Evolutionary conservation across 768 basidiomycete species (phyloP).

Genomic region (Russula sp.): DNA sequence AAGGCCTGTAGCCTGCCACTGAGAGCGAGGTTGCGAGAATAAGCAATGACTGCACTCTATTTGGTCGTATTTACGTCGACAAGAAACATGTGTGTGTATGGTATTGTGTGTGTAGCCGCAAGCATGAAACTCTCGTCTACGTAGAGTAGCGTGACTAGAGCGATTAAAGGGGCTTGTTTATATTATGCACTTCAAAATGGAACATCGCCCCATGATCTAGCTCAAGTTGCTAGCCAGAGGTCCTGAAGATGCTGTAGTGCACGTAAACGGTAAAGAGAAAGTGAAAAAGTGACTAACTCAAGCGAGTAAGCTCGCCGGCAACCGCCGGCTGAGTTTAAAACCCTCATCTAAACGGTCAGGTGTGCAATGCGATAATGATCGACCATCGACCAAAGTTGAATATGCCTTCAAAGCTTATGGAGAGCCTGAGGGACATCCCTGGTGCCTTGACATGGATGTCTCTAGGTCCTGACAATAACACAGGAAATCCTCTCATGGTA

Average conservation of each 20-base stretch:
- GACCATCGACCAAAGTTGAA: not conserved
- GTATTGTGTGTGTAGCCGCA: conserved; percentile 51
- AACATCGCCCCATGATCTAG: conserved; percentile 41
- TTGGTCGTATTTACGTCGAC: conserved; percentile 7
- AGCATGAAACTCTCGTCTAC: conserved; percentile 83
- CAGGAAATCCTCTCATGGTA: conserved; percentile 64
- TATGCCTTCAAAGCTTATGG: conserved; percentile 1
- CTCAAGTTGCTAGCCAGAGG: conserved; percentile 51
- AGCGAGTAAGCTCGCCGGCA: not conserved
- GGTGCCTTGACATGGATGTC: conserved; percentile 54
- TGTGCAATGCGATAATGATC: too few species aligned
- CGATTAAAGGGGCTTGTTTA: conserved; percentile 67
- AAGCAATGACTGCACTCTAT: not conserved
- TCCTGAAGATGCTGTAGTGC: conserved; percentile 42
- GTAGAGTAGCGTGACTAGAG: conserved; percentile 64
- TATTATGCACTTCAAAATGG: conserved; percentile 41
- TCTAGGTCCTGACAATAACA: conserved; percentile 42
- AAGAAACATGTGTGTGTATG: not conserved
- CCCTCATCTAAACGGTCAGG: too few species aligned
- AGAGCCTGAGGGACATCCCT: not conserved
- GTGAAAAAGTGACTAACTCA: conserved; percentile 23
- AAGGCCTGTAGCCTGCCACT: not conserved
- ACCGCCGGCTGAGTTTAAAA: conserved; percentile 27
- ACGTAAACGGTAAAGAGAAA: conserved; percentile 30
- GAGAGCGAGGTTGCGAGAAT: not conserved